phyloP scores from a whole-genome alignment of 2,329 filamentous ascomycete genomes.

The Penicillium sp. region DNA sequence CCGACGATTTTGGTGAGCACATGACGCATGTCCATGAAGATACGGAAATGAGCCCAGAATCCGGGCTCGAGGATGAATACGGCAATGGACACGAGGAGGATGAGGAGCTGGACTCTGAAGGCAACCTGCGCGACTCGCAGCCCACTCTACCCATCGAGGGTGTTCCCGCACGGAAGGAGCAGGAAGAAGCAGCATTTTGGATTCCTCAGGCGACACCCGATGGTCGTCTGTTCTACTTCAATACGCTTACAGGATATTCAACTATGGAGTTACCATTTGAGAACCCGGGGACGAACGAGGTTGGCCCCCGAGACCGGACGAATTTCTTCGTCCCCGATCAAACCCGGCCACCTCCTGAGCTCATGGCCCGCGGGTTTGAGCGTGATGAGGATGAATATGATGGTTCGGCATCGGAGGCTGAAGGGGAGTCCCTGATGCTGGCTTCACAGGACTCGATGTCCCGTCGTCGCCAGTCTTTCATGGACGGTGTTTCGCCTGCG shows the following conservation, averaged over 20 bases:
- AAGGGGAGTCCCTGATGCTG: slow-evolving; percentile 74
- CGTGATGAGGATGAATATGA: slow-evolving; percentile 91
- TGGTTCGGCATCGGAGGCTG: slow-evolving; percentile 83
- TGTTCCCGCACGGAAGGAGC: slow-evolving; percentile 60
- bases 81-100: slow-evolving; percentile 65
- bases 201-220: slow-evolving; percentile 96
- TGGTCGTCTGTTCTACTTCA: slow-evolving; percentile 94
- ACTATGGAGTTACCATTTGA: slow-evolving; percentile 94
- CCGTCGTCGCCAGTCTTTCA: slow-evolving; percentile 67
- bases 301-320: slow-evolving; percentile 82
- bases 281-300: slow-evolving; percentile 80
- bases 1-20: slow-evolving; percentile 71
- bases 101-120: slow-evolving; percentile 68
- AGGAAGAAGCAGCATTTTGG: slow-evolving; percentile 94
- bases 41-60: slow-evolving; percentile 56
- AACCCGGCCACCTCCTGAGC: slow-evolving; percentile 84
- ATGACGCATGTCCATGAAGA: slow-evolving; percentile 60
- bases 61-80: slow-evolving; percentile 62
- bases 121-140: slow-evolving; percentile 65
- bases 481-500: slow-evolving; percentile 77
- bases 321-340: slow-evolving; percentile 88
- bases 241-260: slow-evolving; percentile 93
- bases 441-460: slow-evolving; percentile 69
- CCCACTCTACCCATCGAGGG: slow-evolving; percentile 70
- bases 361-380: slow-evolving; percentile 81